These are phyloP conservation scores for Cladosporium colombiae DNA, from an alignment of 2,329 filamentous ascomycete species.

Conservation along the genomic window DNA sequence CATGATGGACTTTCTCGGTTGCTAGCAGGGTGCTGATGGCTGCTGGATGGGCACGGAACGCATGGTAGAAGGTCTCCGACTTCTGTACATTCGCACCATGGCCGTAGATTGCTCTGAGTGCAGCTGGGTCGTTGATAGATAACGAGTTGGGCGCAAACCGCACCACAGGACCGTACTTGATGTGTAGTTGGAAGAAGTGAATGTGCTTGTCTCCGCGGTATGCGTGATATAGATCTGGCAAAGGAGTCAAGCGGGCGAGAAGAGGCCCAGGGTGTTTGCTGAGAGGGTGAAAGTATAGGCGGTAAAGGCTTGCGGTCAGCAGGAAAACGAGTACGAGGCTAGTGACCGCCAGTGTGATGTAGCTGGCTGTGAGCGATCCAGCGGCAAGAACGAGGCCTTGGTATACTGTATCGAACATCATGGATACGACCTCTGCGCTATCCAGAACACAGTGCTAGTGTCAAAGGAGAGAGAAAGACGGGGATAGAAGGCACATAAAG, in stretches of 20 bases:
- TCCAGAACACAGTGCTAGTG: not conserved
- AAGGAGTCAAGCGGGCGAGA: conserved; percentile 27
- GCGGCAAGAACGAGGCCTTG: not conserved
- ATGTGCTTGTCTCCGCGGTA: conserved; percentile 33
- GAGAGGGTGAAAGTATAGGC: conserved; percentile 30
- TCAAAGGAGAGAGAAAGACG: too few relatives aligned
- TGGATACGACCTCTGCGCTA: not conserved
- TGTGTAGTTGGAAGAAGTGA: conserved; percentile 29
- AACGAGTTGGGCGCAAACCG: conserved; percentile 32
- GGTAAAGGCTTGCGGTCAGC: conserved; percentile 24
- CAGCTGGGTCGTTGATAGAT: conserved; percentile 33
- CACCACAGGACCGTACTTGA: conserved; percentile 29
- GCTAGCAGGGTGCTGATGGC: conserved; percentile 47
- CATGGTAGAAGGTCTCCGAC: conserved; percentile 47
- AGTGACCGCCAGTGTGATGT: not conserved
- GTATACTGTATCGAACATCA: not conserved
- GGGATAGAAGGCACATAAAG: not conserved
- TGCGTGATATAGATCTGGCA: conserved; percentile 32
- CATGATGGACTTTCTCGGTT: conserved; percentile 48
- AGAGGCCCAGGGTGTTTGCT: conserved; percentile 31
- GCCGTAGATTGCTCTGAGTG: conserved; percentile 51
- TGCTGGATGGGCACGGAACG: conserved; percentile 45
- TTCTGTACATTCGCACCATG: conserved; percentile 52
- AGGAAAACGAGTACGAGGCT: not conserved
- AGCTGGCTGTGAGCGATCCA: not conserved